Evolutionary conservation across 169 alveolate species (phyloP), one percentile per base, ranked within the genome.

Genomic region (Blepharisma undulans): DNA sequence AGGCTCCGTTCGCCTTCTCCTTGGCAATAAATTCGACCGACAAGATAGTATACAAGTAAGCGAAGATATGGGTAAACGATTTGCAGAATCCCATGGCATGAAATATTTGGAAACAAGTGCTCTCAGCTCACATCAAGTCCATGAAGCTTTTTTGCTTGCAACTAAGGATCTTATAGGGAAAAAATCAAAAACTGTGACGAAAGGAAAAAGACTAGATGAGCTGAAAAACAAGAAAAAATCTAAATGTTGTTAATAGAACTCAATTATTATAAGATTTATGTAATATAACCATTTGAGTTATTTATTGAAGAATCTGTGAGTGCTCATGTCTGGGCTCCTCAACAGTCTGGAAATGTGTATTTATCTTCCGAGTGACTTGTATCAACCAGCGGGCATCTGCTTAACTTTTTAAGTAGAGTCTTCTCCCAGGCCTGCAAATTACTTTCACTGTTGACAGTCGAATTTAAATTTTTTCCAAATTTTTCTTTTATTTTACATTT

Each of bases 21-120:
- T 99, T 16, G 99, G 99, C 36, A 99, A 99, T 93, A 99, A 99
- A 93, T 94, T 98, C 79, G 99, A 99, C 92, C 29, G 36, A 4
- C 48, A 74, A 74, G 87, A 79, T n/a, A 27, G 29, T 32, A 74
- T 74, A 10, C 72, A 79, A 79, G 87, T 79, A 25, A 32, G 61
- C 87, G 87, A 79, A 27, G 87, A 79, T 72, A 25, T 33, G 29
- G 87, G 72, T n/a, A 79, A 79, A 79, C 29, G 34, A 79, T 79
- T 79, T 79, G 87, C 87, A 2, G 72, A 79, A 10, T 1, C 72
- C 71, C 29, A 32, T 25, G 61, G 30, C 36, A 79, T 79, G 34
- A 27, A 79, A 25, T 79, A 79, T 33, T 29, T 79, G 34, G 87
- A 79, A n/a, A 79, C 87, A 7, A 79, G 87, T 6, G 87, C 87